These are phyloP conservation scores for Penicillium decumbens DNA, from an alignment of 2,329 filamentous ascomycete species.

Conservation along the genomic window DNA sequence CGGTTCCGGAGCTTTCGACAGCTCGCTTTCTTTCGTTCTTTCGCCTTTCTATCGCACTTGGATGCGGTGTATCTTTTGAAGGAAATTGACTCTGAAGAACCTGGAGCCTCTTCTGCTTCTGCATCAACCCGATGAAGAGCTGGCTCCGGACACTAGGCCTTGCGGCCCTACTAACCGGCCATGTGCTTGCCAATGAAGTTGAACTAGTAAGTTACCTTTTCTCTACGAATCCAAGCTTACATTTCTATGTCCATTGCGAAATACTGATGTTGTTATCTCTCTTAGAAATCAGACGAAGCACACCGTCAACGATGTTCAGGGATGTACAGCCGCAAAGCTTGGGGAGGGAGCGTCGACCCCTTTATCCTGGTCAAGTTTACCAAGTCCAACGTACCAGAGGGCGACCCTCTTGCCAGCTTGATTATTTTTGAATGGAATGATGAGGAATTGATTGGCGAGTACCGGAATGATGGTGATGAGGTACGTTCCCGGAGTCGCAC, in stretches of 20 bases:
- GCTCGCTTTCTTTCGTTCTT: background rate
- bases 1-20: slow-evolving; percentile 9
- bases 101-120: slow-evolving; percentile 26
- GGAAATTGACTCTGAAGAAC: slow-evolving; percentile 14
- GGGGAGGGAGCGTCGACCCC: slow-evolving; percentile 83
- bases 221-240: background rate
- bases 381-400: slow-evolving; percentile 54
- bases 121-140: slow-evolving; percentile 37
- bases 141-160: slow-evolving; percentile 37
- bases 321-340: slow-evolving; percentile 88
- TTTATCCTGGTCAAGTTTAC: slow-evolving; percentile 83
- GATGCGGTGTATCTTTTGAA: slow-evolving; percentile 19
- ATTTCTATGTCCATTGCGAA: background rate
- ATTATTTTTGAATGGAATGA: slow-evolving; percentile 95
- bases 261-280: background rate
- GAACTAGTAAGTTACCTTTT: slow-evolving; percentile 36
- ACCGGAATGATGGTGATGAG: slow-evolving; percentile 51
- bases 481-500: slow-evolving; percentile 40
- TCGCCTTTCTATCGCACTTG: slow-evolving; percentile 4
- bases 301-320: slow-evolving; percentile 81
- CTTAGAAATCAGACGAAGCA: slow-evolving; percentile 67
- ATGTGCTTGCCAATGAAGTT: slow-evolving; percentile 44
- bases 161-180: slow-evolving; percentile 36
- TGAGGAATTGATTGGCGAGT: slow-evolving; percentile 69
- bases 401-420: slow-evolving; percentile 73